Base-by-base conservation (phyloP, 441 rosid genomes). In the Mallotus repandus region DNA sequence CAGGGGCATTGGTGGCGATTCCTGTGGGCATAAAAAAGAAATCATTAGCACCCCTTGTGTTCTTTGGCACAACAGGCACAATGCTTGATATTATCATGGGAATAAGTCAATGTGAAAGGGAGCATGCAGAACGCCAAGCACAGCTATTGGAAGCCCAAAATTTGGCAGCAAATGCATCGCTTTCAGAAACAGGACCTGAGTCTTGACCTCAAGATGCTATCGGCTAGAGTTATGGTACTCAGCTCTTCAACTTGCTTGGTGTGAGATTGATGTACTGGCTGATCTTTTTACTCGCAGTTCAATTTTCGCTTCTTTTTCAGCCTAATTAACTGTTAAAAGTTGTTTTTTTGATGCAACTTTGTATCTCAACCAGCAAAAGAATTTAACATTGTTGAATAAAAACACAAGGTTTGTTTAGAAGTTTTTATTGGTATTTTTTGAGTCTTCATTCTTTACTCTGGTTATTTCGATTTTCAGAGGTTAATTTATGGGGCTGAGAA, bases 61-160 rank as follows among this genome's bases (percentile, higher is more conserved):
- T 92, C 89, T 92, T 94, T 13, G 97, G 98, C 78, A 92, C 98
- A 18, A 94, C 97, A 0, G 97, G 97, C 55, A 92, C 97, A n/a
- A 94, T 94, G 98, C 93, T 92, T 4, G 97, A 94, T 66, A 94
- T 92, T 76, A 90, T 92, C 57, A 86, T 89, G 80, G 98, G 95
- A 45, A 86, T 92, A 78, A 92, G 81, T 69, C 93, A 90, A 16
- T 92, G 97, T 16, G 97, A 89, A 75, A 90, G 98, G 83, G 97
- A 94, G 79, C 91, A 94, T 25, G 97, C 98, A 0, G 97, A 94
- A 77, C 91, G 87, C 68, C 97, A 92, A 69, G 89, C 89, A 85
- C 85, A 88, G 88, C 85, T 94, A 63, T 72, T 81, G 45, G 91
- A 89, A 84, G 86, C 86, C 62, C 88, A 84, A 74, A 84, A 74